A percentile compares a stretch with the other conserved stretches of the same genome.
Evolutionary conservation across 129 eudicot genomes (phyloP).

Genomic region (Saposhnikovia divaricata): DNA sequence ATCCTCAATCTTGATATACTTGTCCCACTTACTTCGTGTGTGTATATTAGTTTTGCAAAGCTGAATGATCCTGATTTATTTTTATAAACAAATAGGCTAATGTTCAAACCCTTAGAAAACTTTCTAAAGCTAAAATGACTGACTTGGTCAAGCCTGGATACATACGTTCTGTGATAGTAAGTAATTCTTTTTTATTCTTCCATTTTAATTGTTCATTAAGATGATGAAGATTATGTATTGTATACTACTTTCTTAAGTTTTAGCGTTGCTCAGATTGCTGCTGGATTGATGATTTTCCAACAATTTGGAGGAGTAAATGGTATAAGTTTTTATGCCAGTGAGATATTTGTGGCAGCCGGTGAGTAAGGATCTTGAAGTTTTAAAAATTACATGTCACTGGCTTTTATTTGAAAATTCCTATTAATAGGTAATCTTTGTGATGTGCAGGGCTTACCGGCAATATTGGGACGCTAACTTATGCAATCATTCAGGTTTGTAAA

Average conservation of each 20-base stretch:
- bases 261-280: slow-evolving; percentile 51
- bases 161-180: slow-evolving; percentile 61
- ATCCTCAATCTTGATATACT: neutral
- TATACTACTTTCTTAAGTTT: neutral
- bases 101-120: slow-evolving; percentile 37
- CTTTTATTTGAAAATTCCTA: neutral
- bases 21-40: neutral
- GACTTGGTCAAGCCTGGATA: slow-evolving; percentile 51
- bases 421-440: slow-evolving; percentile 6
- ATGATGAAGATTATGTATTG: neutral
- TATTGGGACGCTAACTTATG: slow-evolving; percentile 61
- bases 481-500: slow-evolving; percentile 51
- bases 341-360: slow-evolving; percentile 78
- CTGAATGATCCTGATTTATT: neutral
- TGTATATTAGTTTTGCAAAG: neutral
- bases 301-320: slow-evolving; percentile 86
- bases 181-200: slow-evolving; percentile 7
- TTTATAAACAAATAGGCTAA: slow-evolving; percentile 24
- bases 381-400: neutral
- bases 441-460: slow-evolving; percentile 58
- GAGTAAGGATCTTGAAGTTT: neutral
- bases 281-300: slow-evolving; percentile 80
- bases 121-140: slow-evolving; percentile 47
- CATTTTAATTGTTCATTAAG: neutral
- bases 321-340: slow-evolving; percentile 60